Evolutionary conservation across 257 asterid species (phyloP).

Genomic region (Mitragyna speciosa): DNA sequence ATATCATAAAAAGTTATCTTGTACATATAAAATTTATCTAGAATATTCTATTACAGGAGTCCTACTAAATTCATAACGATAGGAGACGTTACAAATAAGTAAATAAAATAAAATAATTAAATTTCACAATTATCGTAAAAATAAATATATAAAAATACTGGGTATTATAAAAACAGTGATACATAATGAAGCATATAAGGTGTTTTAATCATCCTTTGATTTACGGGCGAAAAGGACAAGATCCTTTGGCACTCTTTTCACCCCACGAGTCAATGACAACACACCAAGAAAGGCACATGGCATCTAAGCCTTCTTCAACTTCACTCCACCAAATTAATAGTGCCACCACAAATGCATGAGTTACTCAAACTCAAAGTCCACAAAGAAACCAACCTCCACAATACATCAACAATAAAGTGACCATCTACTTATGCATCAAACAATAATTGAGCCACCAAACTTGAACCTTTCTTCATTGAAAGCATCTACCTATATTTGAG

Average conservation of each 20-base stretch:
- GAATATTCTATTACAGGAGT: too few species aligned
- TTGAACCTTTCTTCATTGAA: background rate
- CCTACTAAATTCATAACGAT: too few species aligned
- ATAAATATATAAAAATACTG: too few species aligned
- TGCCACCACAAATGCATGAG: background rate
- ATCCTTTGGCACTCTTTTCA: background rate
- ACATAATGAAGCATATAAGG: too few species aligned
- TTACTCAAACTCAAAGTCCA: background rate
- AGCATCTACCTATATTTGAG: background rate
- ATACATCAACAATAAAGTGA: slow-evolving; percentile 2
- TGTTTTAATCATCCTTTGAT: background rate
- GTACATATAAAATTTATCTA: too few species aligned
- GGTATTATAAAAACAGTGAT: too few species aligned
- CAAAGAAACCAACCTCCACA: background rate
- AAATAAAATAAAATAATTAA: too few species aligned
- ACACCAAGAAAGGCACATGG: background rate
- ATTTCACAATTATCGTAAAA: too few species aligned
- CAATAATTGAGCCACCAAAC: slow-evolving; percentile 19
- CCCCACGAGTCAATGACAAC: background rate
- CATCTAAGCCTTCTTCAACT: slow-evolving; percentile 9
- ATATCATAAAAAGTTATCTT: too few species aligned
- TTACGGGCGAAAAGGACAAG: background rate
- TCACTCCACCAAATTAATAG: slow-evolving; percentile 8
- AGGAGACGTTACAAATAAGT: too few species aligned
- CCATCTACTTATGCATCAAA: background rate